Conservation (phyloP, 2,329 filamentous ascomycete genomes). For the Claviceps pusilla region DNA sequence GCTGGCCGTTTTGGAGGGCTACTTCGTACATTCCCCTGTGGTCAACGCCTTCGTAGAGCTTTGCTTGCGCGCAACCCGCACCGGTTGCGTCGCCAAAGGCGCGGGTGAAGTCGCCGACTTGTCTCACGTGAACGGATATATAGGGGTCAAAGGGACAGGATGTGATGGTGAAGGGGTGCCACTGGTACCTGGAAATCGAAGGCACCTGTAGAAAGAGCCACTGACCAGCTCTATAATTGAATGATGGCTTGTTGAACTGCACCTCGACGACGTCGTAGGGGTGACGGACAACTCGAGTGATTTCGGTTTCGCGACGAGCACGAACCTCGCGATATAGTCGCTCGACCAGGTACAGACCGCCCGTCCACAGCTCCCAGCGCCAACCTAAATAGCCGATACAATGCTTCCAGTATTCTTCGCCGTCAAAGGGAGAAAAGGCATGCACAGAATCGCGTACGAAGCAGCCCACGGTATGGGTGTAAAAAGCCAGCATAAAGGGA, state of each 20-base stretch:
- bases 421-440: slow-evolving; percentile 71
- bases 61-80: slow-evolving; percentile 71
- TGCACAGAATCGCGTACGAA: slow-evolving; percentile 74
- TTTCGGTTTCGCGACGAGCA: slow-evolving; percentile 67
- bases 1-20: slow-evolving; percentile 78
- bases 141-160: slow-evolving; percentile 95
- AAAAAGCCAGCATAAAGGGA: slow-evolving; percentile 82
- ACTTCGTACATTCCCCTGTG: slow-evolving; percentile 97
- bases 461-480: slow-evolving; percentile 90
- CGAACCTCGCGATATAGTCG: slow-evolving; percentile 84
- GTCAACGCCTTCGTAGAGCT: slow-evolving; percentile 81
- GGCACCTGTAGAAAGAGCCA: slow-evolving; percentile 96
- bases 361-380: slow-evolving; percentile 87
- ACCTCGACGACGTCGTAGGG: slow-evolving; percentile 96
- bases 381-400: slow-evolving; percentile 93
- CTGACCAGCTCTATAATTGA: slow-evolving; percentile 96
- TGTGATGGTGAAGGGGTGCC: slow-evolving; percentile 98
- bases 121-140: slow-evolving; percentile 83
- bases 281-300: slow-evolving; percentile 86
- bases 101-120: slow-evolving; percentile 91
- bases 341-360: slow-evolving; percentile 72
- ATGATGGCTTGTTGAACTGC: slow-evolving; percentile 88
- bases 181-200: slow-evolving; percentile 74
- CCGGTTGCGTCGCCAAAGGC: slow-evolving; percentile 93
- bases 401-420: slow-evolving; percentile 70